Percentiles rank a stretch among this genome's conserved stretches.
Evolutionary conservation across 139 green algal genomes (phyloP).

Genomic region (Asterochloris sp.): DNA sequence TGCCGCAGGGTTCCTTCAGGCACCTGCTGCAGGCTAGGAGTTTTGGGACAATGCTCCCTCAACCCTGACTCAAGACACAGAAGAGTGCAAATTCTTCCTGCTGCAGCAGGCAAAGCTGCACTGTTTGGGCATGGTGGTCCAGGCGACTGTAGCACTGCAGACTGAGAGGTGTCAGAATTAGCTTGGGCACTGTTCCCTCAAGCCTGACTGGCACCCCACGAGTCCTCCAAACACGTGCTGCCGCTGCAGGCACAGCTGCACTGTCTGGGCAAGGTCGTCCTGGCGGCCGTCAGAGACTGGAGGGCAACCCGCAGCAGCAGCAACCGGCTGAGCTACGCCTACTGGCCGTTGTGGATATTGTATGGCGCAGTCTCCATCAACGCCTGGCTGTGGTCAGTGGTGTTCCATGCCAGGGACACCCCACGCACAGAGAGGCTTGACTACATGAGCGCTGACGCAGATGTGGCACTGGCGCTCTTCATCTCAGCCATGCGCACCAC

Average conservation of each 20-base stretch:
- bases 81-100: no score
- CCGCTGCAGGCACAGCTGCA: slow-evolving; percentile 37
- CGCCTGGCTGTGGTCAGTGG: slow-evolving; percentile 73
- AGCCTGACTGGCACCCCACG: no score
- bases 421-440: slow-evolving; percentile 58
- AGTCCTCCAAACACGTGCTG: background rate
- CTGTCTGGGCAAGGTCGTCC: background rate
- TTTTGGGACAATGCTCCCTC: no score
- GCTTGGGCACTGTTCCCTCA: no score
- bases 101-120: no score
- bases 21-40: slow-evolving; percentile 45
- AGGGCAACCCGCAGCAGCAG: background rate
- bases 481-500: slow-evolving; percentile 23
- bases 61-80: no score
- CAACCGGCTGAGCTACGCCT: background rate
- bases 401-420: slow-evolving; percentile 79
- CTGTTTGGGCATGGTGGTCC: no score
- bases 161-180: no score
- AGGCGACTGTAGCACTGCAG: no score
- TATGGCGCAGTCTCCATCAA: slow-evolving; percentile 55
- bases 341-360: slow-evolving; percentile 47
- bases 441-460: slow-evolving; percentile 54
- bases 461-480: slow-evolving; percentile 42
- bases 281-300: background rate
- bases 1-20: slow-evolving; percentile 55